A percentile compares a stretch with the other conserved stretches of the same genome.
Conservation (phyloP, 1,284 basidiomycete species). For the Rhodotorula sp. region DNA sequence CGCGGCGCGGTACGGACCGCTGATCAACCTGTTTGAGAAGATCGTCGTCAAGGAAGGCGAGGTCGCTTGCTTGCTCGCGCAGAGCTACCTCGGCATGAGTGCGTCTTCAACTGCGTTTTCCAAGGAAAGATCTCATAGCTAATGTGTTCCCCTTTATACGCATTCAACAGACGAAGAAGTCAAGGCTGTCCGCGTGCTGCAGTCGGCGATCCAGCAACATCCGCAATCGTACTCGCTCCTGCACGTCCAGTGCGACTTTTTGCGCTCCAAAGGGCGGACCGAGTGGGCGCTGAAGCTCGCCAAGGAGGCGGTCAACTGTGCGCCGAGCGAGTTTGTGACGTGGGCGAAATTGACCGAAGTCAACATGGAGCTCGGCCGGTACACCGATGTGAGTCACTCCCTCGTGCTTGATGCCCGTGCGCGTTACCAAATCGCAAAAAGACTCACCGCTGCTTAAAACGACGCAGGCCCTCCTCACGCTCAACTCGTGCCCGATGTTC, state of each 20-base stretch:
- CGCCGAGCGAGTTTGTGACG: slow-evolving; percentile 95
- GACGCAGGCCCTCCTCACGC: slow-evolving; percentile 67
- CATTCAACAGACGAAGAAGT: slow-evolving; percentile 80
- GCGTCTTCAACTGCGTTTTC: slow-evolving; percentile 15
- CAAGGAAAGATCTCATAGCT: background rate
- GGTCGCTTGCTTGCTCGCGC: slow-evolving; percentile 80
- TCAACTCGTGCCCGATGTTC: slow-evolving; percentile 99
- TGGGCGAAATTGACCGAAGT: slow-evolving; percentile 97
- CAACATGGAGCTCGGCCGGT: slow-evolving; percentile 86
- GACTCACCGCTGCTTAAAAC: too few relatives aligned
- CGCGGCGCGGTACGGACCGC: slow-evolving; percentile 72
- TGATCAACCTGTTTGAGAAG: slow-evolving; percentile 94
- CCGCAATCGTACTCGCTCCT: slow-evolving; percentile 91
- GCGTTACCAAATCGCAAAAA: slow-evolving; percentile 50
- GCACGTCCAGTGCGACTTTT: slow-evolving; percentile 90
- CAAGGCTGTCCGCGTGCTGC: slow-evolving; percentile 93
- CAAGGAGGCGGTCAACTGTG: slow-evolving; percentile 89
- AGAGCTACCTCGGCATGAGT: slow-evolving; percentile 97
- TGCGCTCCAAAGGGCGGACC: slow-evolving; percentile 74
- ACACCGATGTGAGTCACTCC: slow-evolving; percentile 60
- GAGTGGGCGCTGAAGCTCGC: slow-evolving; percentile 93
- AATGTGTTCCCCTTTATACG: background rate
- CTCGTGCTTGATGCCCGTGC: background rate
- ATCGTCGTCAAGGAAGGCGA: slow-evolving; percentile 81
- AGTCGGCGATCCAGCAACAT: slow-evolving; percentile 74